Evolutionary conservation across 441 rosid genomes (phyloP).

Genomic region (Pelargonium cotyledonis): DNA sequence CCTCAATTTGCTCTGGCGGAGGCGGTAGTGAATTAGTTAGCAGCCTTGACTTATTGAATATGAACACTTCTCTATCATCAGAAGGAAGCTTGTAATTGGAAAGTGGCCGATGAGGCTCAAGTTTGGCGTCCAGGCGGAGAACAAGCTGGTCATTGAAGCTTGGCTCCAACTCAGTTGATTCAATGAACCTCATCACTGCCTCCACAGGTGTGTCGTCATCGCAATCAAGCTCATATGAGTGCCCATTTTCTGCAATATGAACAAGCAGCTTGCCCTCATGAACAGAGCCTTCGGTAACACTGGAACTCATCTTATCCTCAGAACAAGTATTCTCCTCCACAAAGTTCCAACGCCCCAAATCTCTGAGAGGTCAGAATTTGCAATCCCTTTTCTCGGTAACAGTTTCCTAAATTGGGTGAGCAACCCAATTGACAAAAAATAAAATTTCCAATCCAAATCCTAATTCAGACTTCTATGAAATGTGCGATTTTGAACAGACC

Average conservation of each 20-base stretch:
- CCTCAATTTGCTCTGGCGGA: constrained; percentile 48
- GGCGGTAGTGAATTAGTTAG: constrained; percentile 60
- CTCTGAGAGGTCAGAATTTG: not conserved
- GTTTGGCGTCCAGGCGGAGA: constrained; percentile 72
- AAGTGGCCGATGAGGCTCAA: constrained; percentile 72
- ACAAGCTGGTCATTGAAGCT: constrained; percentile 72
- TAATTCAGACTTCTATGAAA: constrained; percentile 12
- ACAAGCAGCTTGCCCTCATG: constrained; percentile 66
- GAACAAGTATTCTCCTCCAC: constrained; percentile 29
- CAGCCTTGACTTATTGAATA: constrained; percentile 73
- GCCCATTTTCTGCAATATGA: constrained; percentile 85
- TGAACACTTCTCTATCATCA: constrained; percentile 58
- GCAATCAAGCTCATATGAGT: constrained; percentile 63
- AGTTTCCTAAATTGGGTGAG: not conserved
- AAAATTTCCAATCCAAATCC: constrained; percentile 9
- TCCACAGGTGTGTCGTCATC: constrained; percentile 59
- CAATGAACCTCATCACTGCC: constrained; percentile 58
- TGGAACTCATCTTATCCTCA: constrained; percentile 61
- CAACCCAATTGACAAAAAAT: not conserved
- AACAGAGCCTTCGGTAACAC: constrained; percentile 42
- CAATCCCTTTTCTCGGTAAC: constrained; percentile 13
- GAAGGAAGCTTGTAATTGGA: constrained; percentile 78
- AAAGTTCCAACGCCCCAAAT: constrained; percentile 15
- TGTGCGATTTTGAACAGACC: constrained; percentile 11
- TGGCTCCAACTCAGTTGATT: constrained; percentile 44